A percentile compares a stretch with the other conserved stretches of the same genome.
Evolutionary conservation across 192 early-diverging fungal species (phyloP).

Genomic region (Mortierella alpina): DNA sequence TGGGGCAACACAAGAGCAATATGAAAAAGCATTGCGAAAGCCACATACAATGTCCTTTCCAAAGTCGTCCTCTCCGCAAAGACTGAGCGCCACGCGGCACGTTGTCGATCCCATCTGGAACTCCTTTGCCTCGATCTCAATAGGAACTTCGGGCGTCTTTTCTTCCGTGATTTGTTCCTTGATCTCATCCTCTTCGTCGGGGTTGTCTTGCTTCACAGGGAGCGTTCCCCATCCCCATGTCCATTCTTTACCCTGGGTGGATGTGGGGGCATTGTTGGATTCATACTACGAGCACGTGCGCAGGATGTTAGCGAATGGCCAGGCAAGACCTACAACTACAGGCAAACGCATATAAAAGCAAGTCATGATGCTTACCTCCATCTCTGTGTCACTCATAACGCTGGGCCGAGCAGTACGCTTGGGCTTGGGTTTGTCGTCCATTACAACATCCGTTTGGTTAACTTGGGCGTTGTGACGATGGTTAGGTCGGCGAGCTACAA

Average conservation of each 20-base stretch:
- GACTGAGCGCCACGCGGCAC: constrained; percentile 67
- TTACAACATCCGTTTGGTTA: constrained; percentile 11
- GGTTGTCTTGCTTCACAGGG: constrained; percentile 63
- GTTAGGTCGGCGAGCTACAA: constrained; percentile 2
- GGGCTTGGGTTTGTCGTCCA: constrained; percentile 15
- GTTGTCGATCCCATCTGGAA: constrained; percentile 49
- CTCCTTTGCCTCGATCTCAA: constrained; percentile 49
- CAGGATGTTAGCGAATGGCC: not conserved
- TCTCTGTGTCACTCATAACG: constrained; percentile 71
- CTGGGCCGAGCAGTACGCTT: constrained; percentile 21
- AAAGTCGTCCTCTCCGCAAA: constrained; percentile 63
- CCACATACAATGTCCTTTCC: constrained; percentile 55
- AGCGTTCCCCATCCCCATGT: constrained; percentile 81
- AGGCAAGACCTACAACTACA: too few relatives aligned
- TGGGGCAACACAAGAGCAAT: not conserved
- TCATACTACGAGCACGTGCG: constrained; percentile 23
- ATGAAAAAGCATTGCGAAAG: not conserved
- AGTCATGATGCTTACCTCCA: constrained; percentile 53
- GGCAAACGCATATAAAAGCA: not conserved
- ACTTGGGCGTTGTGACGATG: constrained; percentile 21
- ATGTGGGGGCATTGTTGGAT: constrained; percentile 11
- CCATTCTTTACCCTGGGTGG: constrained; percentile 61
- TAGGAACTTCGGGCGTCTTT: constrained; percentile 27
- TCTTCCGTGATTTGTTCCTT: constrained; percentile 16
- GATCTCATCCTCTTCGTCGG: constrained; percentile 40